Base-by-base conservation (phyloP, 345 rosid species). In the Lepidium sativum region DNA sequence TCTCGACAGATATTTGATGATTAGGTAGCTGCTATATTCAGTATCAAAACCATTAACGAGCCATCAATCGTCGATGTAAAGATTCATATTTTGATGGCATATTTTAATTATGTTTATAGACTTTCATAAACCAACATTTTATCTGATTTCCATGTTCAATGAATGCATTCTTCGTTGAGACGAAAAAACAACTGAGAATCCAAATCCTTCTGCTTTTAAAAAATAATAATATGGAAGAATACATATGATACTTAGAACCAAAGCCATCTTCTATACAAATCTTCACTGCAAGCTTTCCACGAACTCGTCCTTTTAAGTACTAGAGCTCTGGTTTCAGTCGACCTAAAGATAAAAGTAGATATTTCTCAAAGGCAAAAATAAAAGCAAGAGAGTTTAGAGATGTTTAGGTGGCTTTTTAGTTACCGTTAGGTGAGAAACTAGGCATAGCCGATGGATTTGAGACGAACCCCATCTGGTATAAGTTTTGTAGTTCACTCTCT, bases 381-480 rank as follows among this genome's bases (percentile, higher is more conserved):
- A 12, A 48, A 11, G 10, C 10, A 9, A 38, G 23, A 40, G 54
- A 45, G n/a, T 23, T 18, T 14, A 34, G 32, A 63, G 52, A 52
- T 51, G 60, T 33, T 67, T 55, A 44, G 15, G 38, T 48, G 39
- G 68, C 33, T 44, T 47, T 27, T 21, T 45, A 23, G 70, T 75
- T 59, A 81, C 92, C 87, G 65, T 75, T 84, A 47, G 81, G 80
- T 76, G 86, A 83, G 77, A 82, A 78, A 71, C 70, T 62, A 67
- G 83, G 78, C 13, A 79, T 69, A 31, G 83, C 83, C 20, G 96
- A 79, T 72, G 71, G 72, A 45, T 67, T 78, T 61, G 94, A 77
- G 67, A 87, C 82, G 10, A 76, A 83, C 23, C 91, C 96, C 94
- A 87, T 84, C 61, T 86, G 90, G 73, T 79, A 83, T 55, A 87